Evolutionary conservation across 2,329 filamentous ascomycete species (phyloP).

Genomic region (Pseudogymnoascus verrucosus): DNA sequence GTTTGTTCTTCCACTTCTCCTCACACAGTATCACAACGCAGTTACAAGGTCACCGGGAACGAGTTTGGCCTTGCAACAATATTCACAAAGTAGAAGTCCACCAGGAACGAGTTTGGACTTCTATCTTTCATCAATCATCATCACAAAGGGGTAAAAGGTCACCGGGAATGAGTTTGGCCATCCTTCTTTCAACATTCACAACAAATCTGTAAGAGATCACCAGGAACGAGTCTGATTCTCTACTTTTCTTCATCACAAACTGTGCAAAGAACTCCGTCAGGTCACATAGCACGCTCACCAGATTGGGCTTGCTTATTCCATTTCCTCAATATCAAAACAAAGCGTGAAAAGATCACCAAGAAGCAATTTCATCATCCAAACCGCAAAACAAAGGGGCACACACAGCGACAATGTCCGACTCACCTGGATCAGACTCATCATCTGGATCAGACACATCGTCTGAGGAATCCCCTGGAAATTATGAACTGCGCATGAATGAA

Average conservation of each 20-base stretch:
- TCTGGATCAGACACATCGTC: neutral
- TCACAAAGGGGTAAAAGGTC: neutral
- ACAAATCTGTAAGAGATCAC: neutral
- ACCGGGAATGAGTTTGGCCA: neutral
- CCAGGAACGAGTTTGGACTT: neutral
- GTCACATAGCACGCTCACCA: neutral
- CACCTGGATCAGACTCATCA: neutral
- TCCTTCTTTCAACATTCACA: neutral
- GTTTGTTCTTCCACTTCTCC: neutral
- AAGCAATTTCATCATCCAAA: neutral
- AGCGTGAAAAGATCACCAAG: neutral
- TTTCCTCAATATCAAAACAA: neutral
- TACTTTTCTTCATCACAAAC: neutral
- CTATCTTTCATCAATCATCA: neutral
- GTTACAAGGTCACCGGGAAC: neutral
- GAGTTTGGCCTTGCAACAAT: neutral
- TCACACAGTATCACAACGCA: neutral
- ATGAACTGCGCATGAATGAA: too few relatives aligned
- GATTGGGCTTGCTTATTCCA: neutral
- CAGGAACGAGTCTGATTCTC: neutral
- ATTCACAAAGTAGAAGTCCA: neutral
- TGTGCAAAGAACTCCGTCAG: neutral
- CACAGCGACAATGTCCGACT: neutral
- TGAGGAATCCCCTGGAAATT: too few relatives aligned
- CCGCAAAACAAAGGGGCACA: neutral